phyloP scores from a whole-genome alignment of 345 rosid genomes.

The Ricinus communis region DNA sequence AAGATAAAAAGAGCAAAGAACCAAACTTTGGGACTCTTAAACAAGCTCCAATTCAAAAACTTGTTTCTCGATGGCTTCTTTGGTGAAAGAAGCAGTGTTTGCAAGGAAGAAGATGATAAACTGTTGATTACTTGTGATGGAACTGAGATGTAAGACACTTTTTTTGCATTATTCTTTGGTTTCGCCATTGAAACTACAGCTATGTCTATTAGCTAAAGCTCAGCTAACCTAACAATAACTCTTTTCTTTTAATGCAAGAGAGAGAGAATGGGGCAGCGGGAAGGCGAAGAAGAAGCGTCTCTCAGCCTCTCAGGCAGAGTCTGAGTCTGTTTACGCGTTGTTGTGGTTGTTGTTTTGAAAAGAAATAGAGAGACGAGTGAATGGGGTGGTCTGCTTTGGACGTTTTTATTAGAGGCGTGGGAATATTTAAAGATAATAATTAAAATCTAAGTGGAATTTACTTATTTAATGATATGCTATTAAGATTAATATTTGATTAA shows the following conservation, averaged over 20 bases:
- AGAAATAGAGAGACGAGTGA: neutral
- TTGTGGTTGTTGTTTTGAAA: neutral
- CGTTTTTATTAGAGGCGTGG: neutral
- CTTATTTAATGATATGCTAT: neutral
- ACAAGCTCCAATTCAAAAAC: constrained; percentile 22
- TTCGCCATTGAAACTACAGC: constrained; percentile 23
- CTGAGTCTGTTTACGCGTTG: constrained; percentile 13
- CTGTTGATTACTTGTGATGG: constrained; percentile 34
- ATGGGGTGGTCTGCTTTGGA: neutral
- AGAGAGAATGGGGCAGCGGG: constrained; percentile 14
- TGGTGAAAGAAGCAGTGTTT: constrained; percentile 62
- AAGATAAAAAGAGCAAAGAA: constrained; percentile 52
- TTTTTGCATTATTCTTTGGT: constrained; percentile 26
- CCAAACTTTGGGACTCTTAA: constrained; percentile 55
- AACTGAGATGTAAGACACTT: constrained; percentile 32
- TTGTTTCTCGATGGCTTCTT: constrained; percentile 43
- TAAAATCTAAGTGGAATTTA: neutral
- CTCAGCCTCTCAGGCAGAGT: neutral
- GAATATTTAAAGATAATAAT: neutral
- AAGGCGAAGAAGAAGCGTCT: constrained; percentile 4
- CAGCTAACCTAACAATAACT: neutral
- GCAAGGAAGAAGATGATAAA: constrained; percentile 58
- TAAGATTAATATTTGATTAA: too few species aligned
- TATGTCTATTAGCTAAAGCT: too few species aligned
- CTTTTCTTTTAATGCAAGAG: neutral